Conservation (phyloP, 805 yeast species). For the Starmerella ratchasimensis region DNA sequence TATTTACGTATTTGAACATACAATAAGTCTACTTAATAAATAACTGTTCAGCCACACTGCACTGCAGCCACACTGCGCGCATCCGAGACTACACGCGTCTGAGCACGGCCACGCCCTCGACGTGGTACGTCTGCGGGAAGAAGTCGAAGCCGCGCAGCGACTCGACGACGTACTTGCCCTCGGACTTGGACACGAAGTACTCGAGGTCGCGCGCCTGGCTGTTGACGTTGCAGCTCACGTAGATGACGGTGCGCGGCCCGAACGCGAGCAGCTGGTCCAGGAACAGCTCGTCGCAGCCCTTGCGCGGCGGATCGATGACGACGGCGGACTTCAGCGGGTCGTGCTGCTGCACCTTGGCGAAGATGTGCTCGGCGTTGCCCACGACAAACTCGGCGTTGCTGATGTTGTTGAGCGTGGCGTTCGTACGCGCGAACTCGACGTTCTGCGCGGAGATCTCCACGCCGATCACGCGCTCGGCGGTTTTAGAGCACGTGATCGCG, state of each 20-base stretch:
- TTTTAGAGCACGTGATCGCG: conserved; percentile 68
- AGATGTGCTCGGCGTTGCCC: conserved; percentile 86
- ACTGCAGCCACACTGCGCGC: too few species aligned
- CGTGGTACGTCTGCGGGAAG: conserved; percentile 91
- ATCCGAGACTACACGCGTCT: background rate
- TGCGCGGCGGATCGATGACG: conserved; percentile 92
- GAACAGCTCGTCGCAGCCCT: conserved; percentile 86
- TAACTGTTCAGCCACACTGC: too few species aligned
- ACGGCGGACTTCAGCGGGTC: conserved; percentile 59
- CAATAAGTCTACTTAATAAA: too few species aligned
- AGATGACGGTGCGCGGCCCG: conserved; percentile 76
- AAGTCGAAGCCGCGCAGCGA: conserved; percentile 90
- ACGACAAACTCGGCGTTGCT: conserved; percentile 70
- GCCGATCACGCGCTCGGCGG: conserved; percentile 77
- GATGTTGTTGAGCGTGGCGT: conserved; percentile 64
- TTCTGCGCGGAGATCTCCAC: conserved; percentile 89
- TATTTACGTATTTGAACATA: too few species aligned
- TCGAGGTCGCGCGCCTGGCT: conserved; percentile 92
- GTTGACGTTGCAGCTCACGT: conserved; percentile 93
- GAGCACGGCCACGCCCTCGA: conserved; percentile 73
- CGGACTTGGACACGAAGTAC: conserved; percentile 49
- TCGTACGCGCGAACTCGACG: conserved; percentile 70
- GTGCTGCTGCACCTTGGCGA: conserved; percentile 46
- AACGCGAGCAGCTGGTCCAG: conserved; percentile 73
- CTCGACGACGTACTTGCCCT: conserved; percentile 56